Percentiles rank a stretch among this genome's conserved stretches.
Evolutionary conservation across 1,284 basidiomycete species (phyloP).

Genomic region (Peniophora sp.): DNA sequence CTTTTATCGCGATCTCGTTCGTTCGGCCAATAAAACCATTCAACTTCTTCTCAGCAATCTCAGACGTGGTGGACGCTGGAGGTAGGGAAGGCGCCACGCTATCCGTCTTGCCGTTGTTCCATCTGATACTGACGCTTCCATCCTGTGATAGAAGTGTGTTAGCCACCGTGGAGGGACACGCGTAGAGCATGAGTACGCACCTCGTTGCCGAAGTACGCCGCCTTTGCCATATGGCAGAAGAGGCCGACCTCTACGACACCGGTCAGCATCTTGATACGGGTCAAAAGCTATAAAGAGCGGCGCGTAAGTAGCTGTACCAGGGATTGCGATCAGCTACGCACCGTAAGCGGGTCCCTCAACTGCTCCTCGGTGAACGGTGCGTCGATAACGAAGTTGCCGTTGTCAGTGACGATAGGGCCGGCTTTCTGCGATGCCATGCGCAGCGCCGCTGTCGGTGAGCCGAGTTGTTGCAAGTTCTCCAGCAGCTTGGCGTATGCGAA

Average conservation of each 20-base stretch:
- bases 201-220: slow-evolving; percentile 95
- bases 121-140: slow-evolving; percentile 47
- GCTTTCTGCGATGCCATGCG: slow-evolving; percentile 85
- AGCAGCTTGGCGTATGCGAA: slow-evolving; percentile 91
- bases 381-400: slow-evolving; percentile 93
- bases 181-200: slow-evolving; percentile 29
- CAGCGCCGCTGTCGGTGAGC: slow-evolving; percentile 59
- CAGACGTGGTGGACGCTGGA: no score
- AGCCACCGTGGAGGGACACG: background rate
- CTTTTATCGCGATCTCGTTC: no score
- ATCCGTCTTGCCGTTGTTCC: slow-evolving; percentile 38
- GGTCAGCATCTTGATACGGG: slow-evolving; percentile 81
- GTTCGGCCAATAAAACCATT: no score
- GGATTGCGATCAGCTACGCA: slow-evolving; percentile 30
- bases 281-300: slow-evolving; percentile 60
- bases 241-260: slow-evolving; percentile 97
- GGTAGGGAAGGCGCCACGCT: no score
- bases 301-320: background rate
- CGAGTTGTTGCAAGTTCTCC: slow-evolving; percentile 57
- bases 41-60: no score
- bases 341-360: slow-evolving; percentile 66
- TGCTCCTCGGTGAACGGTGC: slow-evolving; percentile 72
- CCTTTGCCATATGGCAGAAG: slow-evolving; percentile 90
- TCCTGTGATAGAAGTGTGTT: slow-evolving; percentile 27
- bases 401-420: slow-evolving; percentile 93